Evolutionary conservation across 331 rosid species (phyloP).

Genomic region (Malus hybrid): DNA sequence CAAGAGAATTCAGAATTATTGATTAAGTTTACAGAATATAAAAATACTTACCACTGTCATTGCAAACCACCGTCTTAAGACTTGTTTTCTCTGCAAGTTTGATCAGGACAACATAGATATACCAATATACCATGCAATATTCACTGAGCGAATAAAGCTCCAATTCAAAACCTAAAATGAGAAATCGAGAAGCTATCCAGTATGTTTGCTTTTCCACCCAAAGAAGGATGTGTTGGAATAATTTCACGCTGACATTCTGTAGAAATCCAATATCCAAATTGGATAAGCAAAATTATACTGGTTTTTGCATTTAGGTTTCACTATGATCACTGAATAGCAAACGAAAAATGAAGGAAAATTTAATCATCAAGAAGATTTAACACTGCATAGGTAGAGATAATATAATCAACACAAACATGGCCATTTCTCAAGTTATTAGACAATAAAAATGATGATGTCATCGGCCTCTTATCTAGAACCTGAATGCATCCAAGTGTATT

Average conservation of each 20-base stretch:
- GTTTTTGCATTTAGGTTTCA: background rate
- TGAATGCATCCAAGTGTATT: background rate
- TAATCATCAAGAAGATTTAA: background rate
- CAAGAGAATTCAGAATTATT: background rate
- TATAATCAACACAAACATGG: background rate
- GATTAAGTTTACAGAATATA: background rate
- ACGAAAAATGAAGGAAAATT: background rate
- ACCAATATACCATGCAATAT: conserved; percentile 98
- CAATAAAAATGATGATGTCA: background rate
- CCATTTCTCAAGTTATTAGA: background rate
- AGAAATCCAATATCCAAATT: conserved; percentile 30
- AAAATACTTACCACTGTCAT: conserved; percentile 45
- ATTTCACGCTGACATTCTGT: conserved; percentile 65
- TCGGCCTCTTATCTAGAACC: background rate
- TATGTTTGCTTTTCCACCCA: conserved; percentile 97
- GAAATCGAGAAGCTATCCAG: conserved; percentile 93
- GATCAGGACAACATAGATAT: conserved; percentile 60
- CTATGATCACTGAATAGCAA: background rate
- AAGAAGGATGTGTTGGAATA: conserved; percentile 71
- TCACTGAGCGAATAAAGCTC: conserved; percentile 85
- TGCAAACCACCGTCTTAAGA: conserved; percentile 46
- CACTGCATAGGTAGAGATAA: background rate
- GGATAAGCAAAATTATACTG: background rate
- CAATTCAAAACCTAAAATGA: conserved; percentile 83
- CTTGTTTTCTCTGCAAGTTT: conserved; percentile 79